A percentile compares a stretch with the other conserved stretches of the same genome.
phyloP scores from a whole-genome alignment of 257 asterid species.

The Cordia subcordata region DNA sequence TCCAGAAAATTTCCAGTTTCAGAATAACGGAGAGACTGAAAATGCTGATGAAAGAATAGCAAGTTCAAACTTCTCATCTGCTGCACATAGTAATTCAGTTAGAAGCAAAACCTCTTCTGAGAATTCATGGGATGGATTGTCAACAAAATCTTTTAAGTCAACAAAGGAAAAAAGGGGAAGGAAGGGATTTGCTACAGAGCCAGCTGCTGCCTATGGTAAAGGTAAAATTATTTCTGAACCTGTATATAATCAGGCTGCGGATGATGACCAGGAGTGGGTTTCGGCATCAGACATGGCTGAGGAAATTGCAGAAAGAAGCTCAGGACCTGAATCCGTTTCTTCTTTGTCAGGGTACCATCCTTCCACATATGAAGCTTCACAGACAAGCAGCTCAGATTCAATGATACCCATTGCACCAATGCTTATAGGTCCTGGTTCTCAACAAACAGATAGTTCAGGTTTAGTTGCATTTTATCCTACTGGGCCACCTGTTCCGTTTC shows the following conservation, averaged over 20 bases:
- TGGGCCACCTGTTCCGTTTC: constrained; percentile 94
- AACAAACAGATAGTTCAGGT: constrained; percentile 62
- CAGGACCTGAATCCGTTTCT: constrained; percentile 45
- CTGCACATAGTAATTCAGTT: constrained; percentile 34
- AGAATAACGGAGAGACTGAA: constrained; percentile 57
- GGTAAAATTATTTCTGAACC: neutral
- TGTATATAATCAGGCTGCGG: constrained; percentile 6
- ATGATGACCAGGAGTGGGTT: constrained; percentile 58
- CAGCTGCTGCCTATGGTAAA: constrained; percentile 8
- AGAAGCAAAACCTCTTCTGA: constrained; percentile 52
- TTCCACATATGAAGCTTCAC: constrained; percentile 58
- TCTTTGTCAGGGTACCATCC: constrained; percentile 47
- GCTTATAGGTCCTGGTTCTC: constrained; percentile 66
- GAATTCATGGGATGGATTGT: constrained; percentile 60
- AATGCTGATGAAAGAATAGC: constrained; percentile 47
- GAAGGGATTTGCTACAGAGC: constrained; percentile 27
- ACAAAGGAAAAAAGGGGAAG: constrained; percentile 41
- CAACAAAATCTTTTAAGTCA: constrained; percentile 34
- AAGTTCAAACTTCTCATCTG: constrained; percentile 45
- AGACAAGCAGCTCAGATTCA: constrained; percentile 75
- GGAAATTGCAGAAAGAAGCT: constrained; percentile 50
- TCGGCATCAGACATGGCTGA: constrained; percentile 31
- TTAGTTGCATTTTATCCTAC: constrained; percentile 80
- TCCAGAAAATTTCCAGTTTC: constrained; percentile 40
- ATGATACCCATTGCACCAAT: constrained; percentile 66